A percentile compares a stretch with the other conserved stretches of the same genome.
phyloP scores from a whole-genome alignment of 495 filamentous ascomycete species.

The Daldinia caldariorum region DNA sequence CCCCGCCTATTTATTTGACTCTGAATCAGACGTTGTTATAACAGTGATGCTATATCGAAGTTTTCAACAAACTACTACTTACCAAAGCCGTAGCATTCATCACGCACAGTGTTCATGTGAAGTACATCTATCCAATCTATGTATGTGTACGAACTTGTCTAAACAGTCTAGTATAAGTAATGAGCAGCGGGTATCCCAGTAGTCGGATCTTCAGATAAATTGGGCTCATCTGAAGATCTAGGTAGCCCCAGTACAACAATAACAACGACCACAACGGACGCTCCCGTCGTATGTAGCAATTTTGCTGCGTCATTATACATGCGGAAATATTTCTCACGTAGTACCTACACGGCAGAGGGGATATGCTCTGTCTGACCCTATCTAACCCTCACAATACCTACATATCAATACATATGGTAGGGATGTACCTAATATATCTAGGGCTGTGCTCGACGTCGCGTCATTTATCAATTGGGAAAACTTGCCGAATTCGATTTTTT shows the following conservation, averaged over 20 bases:
- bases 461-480: neutral
- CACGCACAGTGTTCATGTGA: neutral
- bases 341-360: neutral
- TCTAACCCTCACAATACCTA: too few species aligned
- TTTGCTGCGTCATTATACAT: slow-evolving; percentile 7
- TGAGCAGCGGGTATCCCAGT: neutral
- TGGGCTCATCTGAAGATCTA: neutral
- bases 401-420: neutral
- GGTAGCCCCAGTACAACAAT: neutral
- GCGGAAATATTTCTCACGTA: neutral
- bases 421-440: slow-evolving; percentile 25
- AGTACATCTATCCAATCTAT: neutral
- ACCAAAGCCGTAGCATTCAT: neutral
- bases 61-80: neutral
- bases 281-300: neutral
- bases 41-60: neutral
- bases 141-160: too few species aligned
- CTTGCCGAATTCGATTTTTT: neutral
- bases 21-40: neutral
- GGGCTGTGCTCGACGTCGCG: slow-evolving; percentile 10
- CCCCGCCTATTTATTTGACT: neutral
- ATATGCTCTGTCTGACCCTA: neutral
- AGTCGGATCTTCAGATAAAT: neutral
- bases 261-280: neutral
- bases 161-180: neutral